Evolutionary conservation across 257 asterid genomes (phyloP).

Genomic region (Verbena officinalis): DNA sequence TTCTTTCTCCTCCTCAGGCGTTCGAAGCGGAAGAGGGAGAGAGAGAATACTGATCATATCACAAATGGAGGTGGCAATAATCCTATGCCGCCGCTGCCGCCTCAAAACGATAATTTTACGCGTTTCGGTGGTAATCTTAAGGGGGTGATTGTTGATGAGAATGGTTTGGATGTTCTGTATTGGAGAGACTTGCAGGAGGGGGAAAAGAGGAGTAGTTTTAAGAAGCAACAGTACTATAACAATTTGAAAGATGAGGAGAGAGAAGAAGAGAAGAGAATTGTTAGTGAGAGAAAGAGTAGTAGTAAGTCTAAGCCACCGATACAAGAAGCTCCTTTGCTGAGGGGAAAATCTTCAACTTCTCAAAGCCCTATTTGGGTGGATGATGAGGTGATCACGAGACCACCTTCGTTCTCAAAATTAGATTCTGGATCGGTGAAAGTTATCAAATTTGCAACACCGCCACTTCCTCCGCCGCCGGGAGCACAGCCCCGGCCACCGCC

Average conservation of each 20-base stretch:
- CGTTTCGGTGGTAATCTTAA: conserved; percentile 65
- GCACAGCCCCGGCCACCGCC: conserved; percentile 22
- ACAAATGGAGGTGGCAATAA: conserved; percentile 4
- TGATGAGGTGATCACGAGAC: conserved; percentile 20
- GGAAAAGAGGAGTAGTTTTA: conserved; percentile 45
- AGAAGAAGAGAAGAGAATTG: conserved; percentile 55
- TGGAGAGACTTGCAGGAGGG: conserved; percentile 70
- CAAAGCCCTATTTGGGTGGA: conserved; percentile 60
- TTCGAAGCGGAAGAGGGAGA: conserved; percentile 42
- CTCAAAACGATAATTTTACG: conserved; percentile 36
- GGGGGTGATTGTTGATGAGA: conserved; percentile 86
- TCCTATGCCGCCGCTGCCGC: conserved; percentile 35
- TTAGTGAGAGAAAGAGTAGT: conserved; percentile 34
- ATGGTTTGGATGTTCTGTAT: conserved; percentile 89
- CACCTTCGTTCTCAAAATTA: conserved; percentile 29
- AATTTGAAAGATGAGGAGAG: conserved; percentile 43
- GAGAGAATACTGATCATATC: background rate
- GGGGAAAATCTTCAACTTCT: conserved; percentile 78
- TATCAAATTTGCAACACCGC: conserved; percentile 15
- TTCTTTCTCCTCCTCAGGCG: conserved; percentile 43
- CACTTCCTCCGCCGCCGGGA: conserved; percentile 39
- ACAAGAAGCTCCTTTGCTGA: conserved; percentile 66
- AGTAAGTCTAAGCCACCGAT: conserved; percentile 42
- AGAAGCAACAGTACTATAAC: conserved; percentile 46
- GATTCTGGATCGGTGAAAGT: conserved; percentile 36